These are phyloP conservation scores for Akebia trifoliata DNA, from an alignment of 164 flowering plant genomes.

Conservation along the genomic window DNA sequence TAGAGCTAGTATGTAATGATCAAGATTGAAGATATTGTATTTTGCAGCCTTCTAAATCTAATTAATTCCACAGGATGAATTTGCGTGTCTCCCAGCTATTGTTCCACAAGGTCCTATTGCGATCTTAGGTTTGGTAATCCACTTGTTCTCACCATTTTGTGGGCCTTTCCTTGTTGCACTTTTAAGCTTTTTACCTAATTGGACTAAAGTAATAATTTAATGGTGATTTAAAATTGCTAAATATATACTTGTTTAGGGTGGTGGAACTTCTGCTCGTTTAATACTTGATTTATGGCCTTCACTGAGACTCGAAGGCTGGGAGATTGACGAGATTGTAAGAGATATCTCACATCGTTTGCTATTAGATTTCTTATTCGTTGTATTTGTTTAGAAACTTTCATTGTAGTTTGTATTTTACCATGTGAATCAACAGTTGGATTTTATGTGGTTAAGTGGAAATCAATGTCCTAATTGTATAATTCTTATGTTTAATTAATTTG, in stretches of 20 bases:
- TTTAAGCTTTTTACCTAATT: background rate
- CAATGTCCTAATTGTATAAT: too few species aligned
- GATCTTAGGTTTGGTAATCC: conserved; percentile 65
- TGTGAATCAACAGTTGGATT: too few species aligned
- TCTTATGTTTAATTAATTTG: too few species aligned
- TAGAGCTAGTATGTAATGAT: too few species aligned
- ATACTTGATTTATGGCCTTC: conserved; percentile 81
- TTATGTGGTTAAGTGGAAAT: too few species aligned
- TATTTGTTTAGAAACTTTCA: background rate
- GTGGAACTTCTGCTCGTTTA: conserved; percentile 76
- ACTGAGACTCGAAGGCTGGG: conserved; percentile 79
- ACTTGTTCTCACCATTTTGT: conserved; percentile 7
- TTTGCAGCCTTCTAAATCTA: background rate
- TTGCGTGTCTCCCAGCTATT: conserved; percentile 68
- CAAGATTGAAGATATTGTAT: background rate
- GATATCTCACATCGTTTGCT: background rate
- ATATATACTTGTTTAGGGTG: conserved; percentile 47
- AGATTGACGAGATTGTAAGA: conserved; percentile 73
- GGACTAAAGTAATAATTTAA: background rate
- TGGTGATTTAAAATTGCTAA: background rate
- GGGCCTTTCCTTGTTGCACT: background rate
- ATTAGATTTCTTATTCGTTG: background rate
- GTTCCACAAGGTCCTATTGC: conserved; percentile 78
- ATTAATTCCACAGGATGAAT: conserved; percentile 57
- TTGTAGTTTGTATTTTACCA: too few species aligned